A percentile compares a stretch with the other conserved stretches of the same genome.
phyloP scores from a whole-genome alignment of 2,329 filamentous ascomycete species.

The Hypoxylon sp. region DNA sequence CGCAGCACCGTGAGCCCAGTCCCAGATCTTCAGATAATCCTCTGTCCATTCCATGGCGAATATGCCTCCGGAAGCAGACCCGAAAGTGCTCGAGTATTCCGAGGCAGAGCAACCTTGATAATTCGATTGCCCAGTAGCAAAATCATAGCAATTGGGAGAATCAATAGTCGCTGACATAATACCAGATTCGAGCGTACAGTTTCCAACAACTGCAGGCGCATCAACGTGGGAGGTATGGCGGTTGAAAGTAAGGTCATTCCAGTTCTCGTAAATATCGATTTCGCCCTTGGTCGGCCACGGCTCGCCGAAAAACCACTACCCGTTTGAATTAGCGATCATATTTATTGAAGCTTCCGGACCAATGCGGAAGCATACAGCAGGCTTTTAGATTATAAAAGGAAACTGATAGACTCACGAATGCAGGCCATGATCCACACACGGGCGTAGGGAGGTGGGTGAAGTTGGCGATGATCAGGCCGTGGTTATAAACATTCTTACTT shows the following conservation, averaged over 20 bases:
- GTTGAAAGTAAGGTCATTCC: constrained; percentile 64
- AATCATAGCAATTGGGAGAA: constrained; percentile 54
- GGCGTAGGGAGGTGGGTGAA: constrained; percentile 73
- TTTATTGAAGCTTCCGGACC: too few species aligned
- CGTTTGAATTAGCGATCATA: constrained; percentile 31
- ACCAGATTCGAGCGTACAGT: constrained; percentile 47
- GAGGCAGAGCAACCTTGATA: constrained; percentile 54
- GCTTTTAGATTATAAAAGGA: constrained; percentile 9
- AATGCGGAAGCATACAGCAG: background rate
- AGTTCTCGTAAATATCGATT: constrained; percentile 74
- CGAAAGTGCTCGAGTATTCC: constrained; percentile 52
- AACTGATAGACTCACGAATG: constrained; percentile 58
- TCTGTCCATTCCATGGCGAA: constrained; percentile 69
- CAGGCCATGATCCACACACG: constrained; percentile 76
- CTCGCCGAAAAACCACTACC: constrained; percentile 60
- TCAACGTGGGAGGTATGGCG: constrained; percentile 67
- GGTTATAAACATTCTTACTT: constrained; percentile 68
- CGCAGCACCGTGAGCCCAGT: constrained; percentile 65
- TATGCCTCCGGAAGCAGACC: constrained; percentile 50
- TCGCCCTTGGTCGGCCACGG: constrained; percentile 70
- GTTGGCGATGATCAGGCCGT: constrained; percentile 74
- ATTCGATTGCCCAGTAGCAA: constrained; percentile 45
- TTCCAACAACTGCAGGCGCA: constrained; percentile 42
- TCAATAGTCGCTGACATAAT: constrained; percentile 46
- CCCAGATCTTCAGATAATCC: constrained; percentile 69